phyloP scores from a whole-genome alignment of 2,329 filamentous ascomycete species.

The Exophiala phaeomuriformis region DNA sequence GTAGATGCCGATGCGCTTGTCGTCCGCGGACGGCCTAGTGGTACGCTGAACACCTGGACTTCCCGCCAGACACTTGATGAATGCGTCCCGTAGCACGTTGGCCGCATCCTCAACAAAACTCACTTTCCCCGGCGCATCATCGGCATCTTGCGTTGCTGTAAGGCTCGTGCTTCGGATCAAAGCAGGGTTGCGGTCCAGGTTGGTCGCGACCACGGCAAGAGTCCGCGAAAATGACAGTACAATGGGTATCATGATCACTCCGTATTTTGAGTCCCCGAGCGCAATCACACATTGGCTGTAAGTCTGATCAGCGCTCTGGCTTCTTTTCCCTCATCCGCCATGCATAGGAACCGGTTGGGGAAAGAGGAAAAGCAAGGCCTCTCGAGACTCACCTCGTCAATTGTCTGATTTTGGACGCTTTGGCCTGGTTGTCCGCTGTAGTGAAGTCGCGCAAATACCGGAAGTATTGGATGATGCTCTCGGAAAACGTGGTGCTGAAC shows the following conservation, averaged over 20 bases:
- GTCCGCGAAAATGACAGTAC: constrained; percentile 75
- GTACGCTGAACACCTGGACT: constrained; percentile 39
- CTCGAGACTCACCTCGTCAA: constrained; percentile 19
- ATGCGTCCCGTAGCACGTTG: constrained; percentile 82
- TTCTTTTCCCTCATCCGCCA: neutral
- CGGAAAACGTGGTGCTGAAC: constrained; percentile 23
- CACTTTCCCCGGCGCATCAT: constrained; percentile 60
- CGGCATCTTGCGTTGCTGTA: constrained; percentile 33
- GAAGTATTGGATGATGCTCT: constrained; percentile 26
- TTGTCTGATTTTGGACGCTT: constrained; percentile 24
- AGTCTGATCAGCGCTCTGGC: neutral
- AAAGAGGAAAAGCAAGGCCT: neutral
- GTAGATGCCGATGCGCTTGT: constrained; percentile 83
- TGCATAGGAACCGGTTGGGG: neutral
- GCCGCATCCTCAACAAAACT: constrained; percentile 81
- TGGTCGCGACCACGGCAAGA: constrained; percentile 75
- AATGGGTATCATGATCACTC: constrained; percentile 72
- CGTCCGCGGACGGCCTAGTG: constrained; percentile 57
- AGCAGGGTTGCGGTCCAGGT: constrained; percentile 71
- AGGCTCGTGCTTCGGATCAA: constrained; percentile 50
- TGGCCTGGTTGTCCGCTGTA: constrained; percentile 21
- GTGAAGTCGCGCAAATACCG: constrained; percentile 26
- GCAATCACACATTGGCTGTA: constrained; percentile 72
- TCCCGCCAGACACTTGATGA: constrained; percentile 74
- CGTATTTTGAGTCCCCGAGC: constrained; percentile 69